Evolutionary conservation across 257 asterid species (phyloP).

Genomic region (Orobanche coerulescens): DNA sequence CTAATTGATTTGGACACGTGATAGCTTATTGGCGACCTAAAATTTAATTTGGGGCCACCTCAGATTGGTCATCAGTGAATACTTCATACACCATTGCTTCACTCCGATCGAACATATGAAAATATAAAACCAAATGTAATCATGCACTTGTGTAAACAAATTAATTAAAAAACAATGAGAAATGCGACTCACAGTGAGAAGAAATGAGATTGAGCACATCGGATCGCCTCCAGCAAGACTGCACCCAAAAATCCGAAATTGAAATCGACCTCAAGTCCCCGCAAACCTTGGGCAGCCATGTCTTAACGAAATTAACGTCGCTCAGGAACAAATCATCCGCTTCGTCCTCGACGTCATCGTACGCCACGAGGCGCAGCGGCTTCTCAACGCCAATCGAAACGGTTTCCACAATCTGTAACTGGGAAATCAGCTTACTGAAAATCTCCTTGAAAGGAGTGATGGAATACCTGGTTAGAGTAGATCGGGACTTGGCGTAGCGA

Average conservation of each 20-base stretch:
- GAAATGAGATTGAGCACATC: conserved; percentile 47
- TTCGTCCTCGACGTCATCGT: conserved; percentile 60
- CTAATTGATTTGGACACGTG: no score
- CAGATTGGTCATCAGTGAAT: no score
- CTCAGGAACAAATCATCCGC: conserved; percentile 52
- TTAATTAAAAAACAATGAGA: conserved; percentile 6
- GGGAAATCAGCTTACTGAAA: conserved; percentile 36
- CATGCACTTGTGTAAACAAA: background rate
- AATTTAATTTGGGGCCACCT: no score
- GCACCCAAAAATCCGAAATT: conserved; percentile 71
- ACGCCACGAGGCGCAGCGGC: conserved; percentile 40
- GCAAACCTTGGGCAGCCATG: conserved; percentile 51
- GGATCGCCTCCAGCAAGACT: conserved; percentile 72
- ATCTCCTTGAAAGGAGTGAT: conserved; percentile 61
- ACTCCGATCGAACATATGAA: background rate
- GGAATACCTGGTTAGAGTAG: conserved; percentile 35
- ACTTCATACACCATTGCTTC: background rate
- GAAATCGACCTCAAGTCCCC: conserved; percentile 38
- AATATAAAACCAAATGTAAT: background rate
- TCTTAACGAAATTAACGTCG: conserved; percentile 36
- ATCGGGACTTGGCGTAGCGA: conserved; percentile 62
- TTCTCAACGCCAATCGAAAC: conserved; percentile 59
- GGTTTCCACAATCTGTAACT: conserved; percentile 36
- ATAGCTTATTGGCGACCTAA: no score
- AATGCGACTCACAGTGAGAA: conserved; percentile 37